Conservation (phyloP, 768 basidiomycete species). For the Russula emetica region DNA sequence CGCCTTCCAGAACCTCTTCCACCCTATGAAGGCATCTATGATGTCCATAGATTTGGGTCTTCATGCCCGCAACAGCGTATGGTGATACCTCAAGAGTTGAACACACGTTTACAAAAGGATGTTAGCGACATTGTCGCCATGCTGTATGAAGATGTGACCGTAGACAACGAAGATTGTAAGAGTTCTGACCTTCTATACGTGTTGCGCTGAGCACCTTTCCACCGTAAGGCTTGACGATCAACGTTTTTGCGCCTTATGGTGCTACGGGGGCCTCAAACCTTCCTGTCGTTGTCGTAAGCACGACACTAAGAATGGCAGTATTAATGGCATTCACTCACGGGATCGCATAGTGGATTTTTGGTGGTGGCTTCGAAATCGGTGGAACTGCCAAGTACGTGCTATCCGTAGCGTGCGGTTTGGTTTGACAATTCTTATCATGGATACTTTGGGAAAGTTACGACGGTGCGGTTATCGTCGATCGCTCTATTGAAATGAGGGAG, state of each 20-base stretch:
- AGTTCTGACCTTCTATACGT: not conserved
- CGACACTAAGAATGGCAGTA: too few relatives aligned
- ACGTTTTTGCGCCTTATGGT: conserved; percentile 18
- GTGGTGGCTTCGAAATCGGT: conserved; percentile 27
- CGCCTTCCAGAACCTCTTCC: conserved; percentile 22
- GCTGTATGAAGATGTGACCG: conserved; percentile 22
- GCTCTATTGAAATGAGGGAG: conserved; percentile 18
- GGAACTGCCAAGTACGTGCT: conserved; percentile 22
- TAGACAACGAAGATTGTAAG: conserved; percentile 27
- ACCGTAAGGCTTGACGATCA: conserved; percentile 25
- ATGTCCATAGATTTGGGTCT: conserved; percentile 28
- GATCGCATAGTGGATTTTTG: conserved; percentile 22
- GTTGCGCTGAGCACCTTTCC: not conserved
- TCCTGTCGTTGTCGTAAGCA: conserved; percentile 26
- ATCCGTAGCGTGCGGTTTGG: not conserved
- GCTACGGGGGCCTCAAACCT: conserved; percentile 9
- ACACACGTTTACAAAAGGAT: conserved; percentile 1
- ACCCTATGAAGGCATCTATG: conserved; percentile 27
- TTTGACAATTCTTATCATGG: not conserved
- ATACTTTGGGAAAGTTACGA: conserved; percentile 14
- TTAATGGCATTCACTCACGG: not conserved
- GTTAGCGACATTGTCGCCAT: conserved; percentile 8
- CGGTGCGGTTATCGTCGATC: conserved; percentile 12
- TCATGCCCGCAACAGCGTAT: conserved; percentile 32
- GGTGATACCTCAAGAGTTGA: conserved; percentile 6